Evolutionary conservation across 768 basidiomycete genomes (phyloP), one percentile per base, ranked within the genome.

Genomic region (Neoboletus brunneissimus): DNA sequence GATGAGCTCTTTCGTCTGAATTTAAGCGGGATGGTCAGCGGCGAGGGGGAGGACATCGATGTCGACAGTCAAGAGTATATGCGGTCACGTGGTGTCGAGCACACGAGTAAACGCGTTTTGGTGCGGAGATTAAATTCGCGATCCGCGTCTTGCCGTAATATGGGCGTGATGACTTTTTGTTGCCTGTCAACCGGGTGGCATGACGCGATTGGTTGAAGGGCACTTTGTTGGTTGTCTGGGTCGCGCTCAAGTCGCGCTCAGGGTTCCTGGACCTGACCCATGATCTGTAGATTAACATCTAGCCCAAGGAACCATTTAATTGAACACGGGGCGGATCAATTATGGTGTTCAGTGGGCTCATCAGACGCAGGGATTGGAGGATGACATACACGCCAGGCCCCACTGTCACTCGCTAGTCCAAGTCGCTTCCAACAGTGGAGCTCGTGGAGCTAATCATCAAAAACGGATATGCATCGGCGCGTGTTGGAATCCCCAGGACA

Each of bases 81-180:
- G 66, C 56, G 57, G 61, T 71, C 70, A 71, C 70, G 70, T 73
- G 72, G 37, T 1, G 23, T 22, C 54, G 23, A 54, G 56, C 57
- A 44, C 22, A 46, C 40, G 13, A 54, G 60, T 71, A 57, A 71
- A 73, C 70, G 72, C 70, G 70, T 66, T 73, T 71, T 72, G 48
- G 54, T 18, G 65, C 70, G 70, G 70, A 71, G 70, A 67, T 57
- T 58, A 13, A 71, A 71, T 16, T 38, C 32, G 37, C 7, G 49
- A 55, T 53, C 31, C 64, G 64, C 40, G 64, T 38, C 23, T 34
- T 60, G 64, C 52, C 64, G 64, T 65, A 65, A 48, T 7, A 20
- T 16, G 7, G 1, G 22, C 15, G 23, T 44, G 23, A 25, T 23
- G 42, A 22, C 18, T 32, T 3, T 32, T 12, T 37, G 35, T 37